A percentile compares a stretch with the other conserved stretches of the same genome.
These are phyloP conservation scores for Scutellaria minor DNA, from an alignment of 257 asterid species.

Conservation along the genomic window DNA sequence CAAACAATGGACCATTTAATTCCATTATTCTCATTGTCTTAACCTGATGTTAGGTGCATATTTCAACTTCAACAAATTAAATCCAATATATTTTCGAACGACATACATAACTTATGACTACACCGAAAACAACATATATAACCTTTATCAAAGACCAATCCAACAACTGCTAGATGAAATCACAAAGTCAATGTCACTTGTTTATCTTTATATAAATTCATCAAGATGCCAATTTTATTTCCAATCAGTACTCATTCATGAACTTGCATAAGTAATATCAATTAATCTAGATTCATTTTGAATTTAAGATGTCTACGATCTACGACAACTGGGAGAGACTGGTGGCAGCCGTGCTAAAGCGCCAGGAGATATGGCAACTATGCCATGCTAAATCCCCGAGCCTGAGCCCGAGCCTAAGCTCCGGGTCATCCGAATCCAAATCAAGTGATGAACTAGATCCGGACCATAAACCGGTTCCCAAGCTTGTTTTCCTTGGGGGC, in stretches of 20 bases:
- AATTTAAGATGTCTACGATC: neutral
- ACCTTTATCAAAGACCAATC: too few species aligned
- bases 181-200: neutral
- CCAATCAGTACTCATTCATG: neutral
- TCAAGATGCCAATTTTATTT: neutral
- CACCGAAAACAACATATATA: too few species aligned
- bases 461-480: neutral
- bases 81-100: neutral
- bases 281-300: too few species aligned
- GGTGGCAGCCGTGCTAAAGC: conserved; percentile 3
- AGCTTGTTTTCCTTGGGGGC: neutral
- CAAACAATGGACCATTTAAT: too few species aligned
- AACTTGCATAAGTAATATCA: too few species aligned
- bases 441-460: neutral
- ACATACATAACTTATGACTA: neutral
- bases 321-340: conserved; percentile 31
- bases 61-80: too few species aligned
- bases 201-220: neutral
- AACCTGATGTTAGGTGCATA: too few species aligned
- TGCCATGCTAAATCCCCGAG: conserved; percentile 22
- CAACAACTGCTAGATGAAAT: neutral
- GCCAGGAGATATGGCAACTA: conserved; percentile 29
- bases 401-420: conserved; percentile 12
- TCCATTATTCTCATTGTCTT: too few species aligned
- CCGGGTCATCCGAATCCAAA: conserved; percentile 11